These are phyloP conservation scores for Apiotrichum sp. DNA, from an alignment of 1,284 basidiomycete genomes.

Conservation along the genomic window DNA sequence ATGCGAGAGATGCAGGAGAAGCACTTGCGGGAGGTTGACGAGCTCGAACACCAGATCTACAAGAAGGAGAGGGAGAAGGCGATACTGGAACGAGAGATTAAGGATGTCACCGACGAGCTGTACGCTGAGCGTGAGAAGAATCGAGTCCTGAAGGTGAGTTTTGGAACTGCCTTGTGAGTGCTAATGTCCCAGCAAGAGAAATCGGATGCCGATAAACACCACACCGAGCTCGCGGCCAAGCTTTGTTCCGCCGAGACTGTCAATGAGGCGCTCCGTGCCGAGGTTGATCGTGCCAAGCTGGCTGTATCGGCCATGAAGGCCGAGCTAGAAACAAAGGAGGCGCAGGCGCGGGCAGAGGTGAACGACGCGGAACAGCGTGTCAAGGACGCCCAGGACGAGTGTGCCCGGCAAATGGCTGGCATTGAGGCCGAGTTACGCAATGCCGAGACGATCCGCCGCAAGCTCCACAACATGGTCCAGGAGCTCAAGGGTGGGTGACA, in stretches of 20 bases:
- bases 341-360: constrained; percentile 37
- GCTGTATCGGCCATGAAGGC: constrained; percentile 46
- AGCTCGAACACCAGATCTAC: constrained; percentile 36
- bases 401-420: constrained; percentile 36
- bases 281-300: constrained; percentile 56
- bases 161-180: not conserved
- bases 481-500: constrained; percentile 63
- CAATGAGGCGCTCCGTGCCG: constrained; percentile 52
- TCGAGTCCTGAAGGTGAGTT: constrained; percentile 38
- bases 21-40: constrained; percentile 41
- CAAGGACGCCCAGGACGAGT: constrained; percentile 26
- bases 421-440: constrained; percentile 45
- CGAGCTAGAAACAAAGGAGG: constrained; percentile 24
- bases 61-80: constrained; percentile 41
- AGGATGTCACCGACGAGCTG: constrained; percentile 33
- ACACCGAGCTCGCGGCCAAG: constrained; percentile 63
- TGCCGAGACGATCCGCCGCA: constrained; percentile 58
- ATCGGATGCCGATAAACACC: constrained; percentile 63
- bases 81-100: constrained; percentile 39
- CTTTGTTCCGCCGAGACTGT: constrained; percentile 60
- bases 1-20: constrained; percentile 29
- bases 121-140: constrained; percentile 34
- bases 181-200: constrained; percentile 51
- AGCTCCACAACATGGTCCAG: constrained; percentile 87
- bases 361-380: constrained; percentile 25